Evolutionary conservation across 1,284 basidiomycete genomes (phyloP).

Genomic region (Microbotryum lychnidis-dioicae): DNA sequence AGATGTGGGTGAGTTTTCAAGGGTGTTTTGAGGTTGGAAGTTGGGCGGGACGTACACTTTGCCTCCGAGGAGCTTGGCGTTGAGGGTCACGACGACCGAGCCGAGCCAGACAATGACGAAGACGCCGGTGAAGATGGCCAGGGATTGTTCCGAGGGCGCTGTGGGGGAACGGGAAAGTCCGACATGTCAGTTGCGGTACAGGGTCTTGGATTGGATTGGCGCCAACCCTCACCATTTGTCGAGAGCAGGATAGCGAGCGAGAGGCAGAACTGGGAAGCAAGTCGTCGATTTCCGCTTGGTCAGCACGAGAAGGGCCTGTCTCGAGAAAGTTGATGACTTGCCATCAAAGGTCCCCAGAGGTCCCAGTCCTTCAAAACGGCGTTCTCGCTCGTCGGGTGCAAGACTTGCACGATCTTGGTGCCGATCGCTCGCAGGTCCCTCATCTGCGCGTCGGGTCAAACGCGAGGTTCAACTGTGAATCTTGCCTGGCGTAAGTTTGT

Average conservation of each 20-base stretch:
- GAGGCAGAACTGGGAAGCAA: conserved; percentile 52
- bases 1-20: not conserved
- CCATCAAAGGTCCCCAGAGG: conserved; percentile 83
- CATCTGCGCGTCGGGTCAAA: conserved; percentile 39
- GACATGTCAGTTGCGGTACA: not conserved
- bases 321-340: too few species aligned
- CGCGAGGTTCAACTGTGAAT: not conserved
- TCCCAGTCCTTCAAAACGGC: conserved; percentile 82
- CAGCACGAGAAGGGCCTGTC: too few species aligned
- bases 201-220: not conserved
- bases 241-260: conserved; percentile 77
- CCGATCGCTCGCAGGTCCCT: conserved; percentile 83
- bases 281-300: not conserved
- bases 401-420: conserved; percentile 80
- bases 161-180: not conserved
- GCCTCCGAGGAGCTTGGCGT: conserved; percentile 91
- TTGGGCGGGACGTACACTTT: conserved; percentile 58
- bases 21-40: not conserved
- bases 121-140: conserved; percentile 84
- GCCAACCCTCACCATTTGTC: conserved; percentile 57
- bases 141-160: conserved; percentile 73
- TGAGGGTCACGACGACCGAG: conserved; percentile 78
- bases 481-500: not conserved
- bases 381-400: conserved; percentile 68
- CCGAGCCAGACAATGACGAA: conserved; percentile 81